Evolutionary conservation across 108 stramenopile species (phyloP), one percentile per base, ranked within the genome.

Genomic region (Mediolabrus comicus): DNA sequence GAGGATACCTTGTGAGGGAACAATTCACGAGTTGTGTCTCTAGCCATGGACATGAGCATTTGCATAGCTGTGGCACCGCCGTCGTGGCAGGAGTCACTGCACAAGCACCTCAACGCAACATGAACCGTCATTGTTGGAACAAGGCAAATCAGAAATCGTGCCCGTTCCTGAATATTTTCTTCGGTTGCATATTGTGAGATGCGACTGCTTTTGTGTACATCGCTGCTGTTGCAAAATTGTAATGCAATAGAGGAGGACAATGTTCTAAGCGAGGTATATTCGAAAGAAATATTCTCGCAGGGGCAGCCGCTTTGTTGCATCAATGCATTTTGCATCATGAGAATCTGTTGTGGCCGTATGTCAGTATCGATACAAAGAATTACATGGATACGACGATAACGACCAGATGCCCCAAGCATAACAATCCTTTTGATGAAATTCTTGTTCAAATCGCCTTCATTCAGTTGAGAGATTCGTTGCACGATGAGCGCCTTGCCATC

Each of bases 241-340:
- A 72, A 17, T 22, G 84, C 83, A 27, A 88, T 62, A 16, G 73
- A 72, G 4, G 78, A 68, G 41, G 87, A 52, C 28, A 91, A 73
- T 4, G 80, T 67, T 14, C 46, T 33, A 19, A 76, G 60, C n/a
- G 76, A 65, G 9, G 75, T 71, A 10, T 75, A 62, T 52, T 83
- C 71, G 62, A 88, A 74, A 36, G 68, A 61, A 7, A 81, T 67
- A 10, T 3, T 38, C 28, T 84, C 83, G 34, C 53, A 62, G 25
- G 60, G 61, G 27, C 61, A 39, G 6, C 69, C 81, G 24, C 46
- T 73, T 52, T 71, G 77, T 22, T 58, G 58, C 26, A 83, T 56
- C 22, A 78, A 55, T 22, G 89, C 83, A 57, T 86, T 90, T 65
- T 87, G 86, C 19, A 90, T 62, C 25, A 67, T 74, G 3, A 74